Base-by-base conservation (phyloP, 768 basidiomycete genomes). In the Pleurotus tuoliensis region DNA sequence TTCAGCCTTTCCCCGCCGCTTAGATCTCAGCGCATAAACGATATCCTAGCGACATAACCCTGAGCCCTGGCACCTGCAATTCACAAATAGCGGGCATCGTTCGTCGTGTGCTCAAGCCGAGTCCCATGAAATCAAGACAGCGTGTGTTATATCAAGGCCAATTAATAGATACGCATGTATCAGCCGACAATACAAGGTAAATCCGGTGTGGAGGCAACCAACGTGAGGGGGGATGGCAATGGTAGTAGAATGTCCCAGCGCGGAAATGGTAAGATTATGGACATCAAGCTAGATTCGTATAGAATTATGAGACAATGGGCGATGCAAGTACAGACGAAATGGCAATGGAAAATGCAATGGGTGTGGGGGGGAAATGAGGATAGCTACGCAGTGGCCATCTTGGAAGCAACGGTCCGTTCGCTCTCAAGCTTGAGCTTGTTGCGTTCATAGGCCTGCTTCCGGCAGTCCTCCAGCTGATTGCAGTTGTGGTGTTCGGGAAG, bases 401-500 rank as follows among this genome's bases (percentile, higher is more conserved):
- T 94, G 67, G 88, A 76, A 34, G 87, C 86, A 37, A 90, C 87
- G 16, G 92, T 94, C 72, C 88, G 84, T 73, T 94, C 92, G 63
- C 86, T 85, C 79, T 93, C 92, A 57, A 94, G 75, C 74, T 90
- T 90, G 52, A 75, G 79, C 83, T 94, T 93, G 78, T 94, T 94
- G 66, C 82, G 80, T 62, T 92, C 84, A 67, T 93, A 94, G 16
- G 92, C 92, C 71, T 91, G 87, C 69, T 92, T 88, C 60, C 87
- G 78, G 74, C 92, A 94, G 69, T 86, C 86, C 67, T 90, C 86
- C 59, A 95, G 75, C 59, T 92, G 88, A 62, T 82, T 81, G 75
- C 92, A 95, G 55, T 81, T 80, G 69, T 95, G 92, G 63, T 91
- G 90, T 68, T 94, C 93, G 5, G 93, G 92, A 61, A 95, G 79